These are phyloP conservation scores for Karstenula rhodostoma DNA, from an alignment of 2,329 filamentous ascomycete species.

Conservation along the genomic window DNA sequence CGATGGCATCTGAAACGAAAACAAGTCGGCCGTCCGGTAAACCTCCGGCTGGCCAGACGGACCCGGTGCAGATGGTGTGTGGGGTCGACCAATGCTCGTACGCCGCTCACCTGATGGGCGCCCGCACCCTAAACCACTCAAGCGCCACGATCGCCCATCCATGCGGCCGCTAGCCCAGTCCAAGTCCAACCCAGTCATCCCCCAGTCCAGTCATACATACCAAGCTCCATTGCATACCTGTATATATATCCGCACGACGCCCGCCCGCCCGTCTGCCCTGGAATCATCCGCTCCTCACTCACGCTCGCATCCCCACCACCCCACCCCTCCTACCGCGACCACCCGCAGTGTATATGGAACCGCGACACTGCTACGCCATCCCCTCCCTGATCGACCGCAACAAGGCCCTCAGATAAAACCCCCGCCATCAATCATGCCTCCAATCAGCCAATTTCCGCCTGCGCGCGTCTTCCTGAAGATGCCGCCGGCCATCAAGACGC, in stretches of 20 bases:
- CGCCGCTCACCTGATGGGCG: constrained; percentile 19
- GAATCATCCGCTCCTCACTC: background rate
- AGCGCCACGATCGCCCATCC: constrained; percentile 4
- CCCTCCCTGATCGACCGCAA: constrained; percentile 9
- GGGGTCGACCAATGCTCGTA: constrained; percentile 18
- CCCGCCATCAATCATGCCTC: constrained; percentile 34
- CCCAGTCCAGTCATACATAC: background rate
- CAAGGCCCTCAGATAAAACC: constrained; percentile 6
- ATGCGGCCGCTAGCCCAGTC: constrained; percentile 5
- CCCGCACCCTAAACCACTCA: constrained; percentile 12
- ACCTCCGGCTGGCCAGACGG: constrained; percentile 8
- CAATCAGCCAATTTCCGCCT: constrained; percentile 44
- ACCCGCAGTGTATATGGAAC: constrained; percentile 1
- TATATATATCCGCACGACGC: background rate
- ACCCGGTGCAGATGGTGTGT: background rate
- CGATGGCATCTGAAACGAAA: constrained; percentile 13
- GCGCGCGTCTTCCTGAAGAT: constrained; percentile 42
- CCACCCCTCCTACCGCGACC: background rate
- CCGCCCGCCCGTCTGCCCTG: background rate
- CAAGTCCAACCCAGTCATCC: constrained; percentile 1
- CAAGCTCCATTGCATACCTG: background rate
- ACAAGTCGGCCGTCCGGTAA: constrained; percentile 17
- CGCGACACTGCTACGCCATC: constrained; percentile 8
- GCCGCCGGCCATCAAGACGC: constrained; percentile 5
- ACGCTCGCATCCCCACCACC: background rate